Percentiles rank a stretch among this genome's conserved stretches.
Conservation (phyloP, 345 rosid species). For the Noccaea caerulescens region DNA sequence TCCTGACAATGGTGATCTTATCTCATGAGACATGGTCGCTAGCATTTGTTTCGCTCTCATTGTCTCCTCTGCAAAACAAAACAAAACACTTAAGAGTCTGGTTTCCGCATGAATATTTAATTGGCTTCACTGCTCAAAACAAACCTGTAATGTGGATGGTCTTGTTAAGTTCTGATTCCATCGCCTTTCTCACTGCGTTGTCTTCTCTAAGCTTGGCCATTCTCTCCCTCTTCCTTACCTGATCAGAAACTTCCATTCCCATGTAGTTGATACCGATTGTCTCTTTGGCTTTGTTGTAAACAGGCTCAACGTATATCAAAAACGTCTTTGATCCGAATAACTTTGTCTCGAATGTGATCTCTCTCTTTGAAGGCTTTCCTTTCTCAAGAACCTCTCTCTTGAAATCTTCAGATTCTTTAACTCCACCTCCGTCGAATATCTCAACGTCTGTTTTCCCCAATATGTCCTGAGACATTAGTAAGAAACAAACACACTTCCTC, state of each 20-base stretch:
- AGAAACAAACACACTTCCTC: slow-evolving; percentile 7
- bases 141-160: slow-evolving; percentile 96
- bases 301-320: slow-evolving; percentile 89
- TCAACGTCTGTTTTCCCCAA: slow-evolving; percentile 89
- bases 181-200: slow-evolving; percentile 93
- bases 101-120: neutral
- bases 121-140: neutral
- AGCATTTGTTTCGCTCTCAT: slow-evolving; percentile 98
- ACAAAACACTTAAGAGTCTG: neutral
- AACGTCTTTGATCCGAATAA: slow-evolving; percentile 87
- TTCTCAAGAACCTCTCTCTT: slow-evolving; percentile 90
- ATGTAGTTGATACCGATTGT: slow-evolving; percentile 91
- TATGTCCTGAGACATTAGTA: slow-evolving; percentile 62
- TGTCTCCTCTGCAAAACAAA: slow-evolving; percentile 76
- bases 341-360: slow-evolving; percentile 84
- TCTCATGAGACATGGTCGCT: slow-evolving; percentile 98
- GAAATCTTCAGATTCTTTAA: slow-evolving; percentile 92
- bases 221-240: slow-evolving; percentile 87
- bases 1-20: slow-evolving; percentile 89
- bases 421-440: slow-evolving; percentile 88
- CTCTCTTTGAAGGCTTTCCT: slow-evolving; percentile 89
- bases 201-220: slow-evolving; percentile 91
- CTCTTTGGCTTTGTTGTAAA: slow-evolving; percentile 79
- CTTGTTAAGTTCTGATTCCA: slow-evolving; percentile 91
- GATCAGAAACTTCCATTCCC: slow-evolving; percentile 99